Evolutionary conservation across 202 grass and related monocot genomes (phyloP).

Genomic region (Elaeis oleifera): DNA sequence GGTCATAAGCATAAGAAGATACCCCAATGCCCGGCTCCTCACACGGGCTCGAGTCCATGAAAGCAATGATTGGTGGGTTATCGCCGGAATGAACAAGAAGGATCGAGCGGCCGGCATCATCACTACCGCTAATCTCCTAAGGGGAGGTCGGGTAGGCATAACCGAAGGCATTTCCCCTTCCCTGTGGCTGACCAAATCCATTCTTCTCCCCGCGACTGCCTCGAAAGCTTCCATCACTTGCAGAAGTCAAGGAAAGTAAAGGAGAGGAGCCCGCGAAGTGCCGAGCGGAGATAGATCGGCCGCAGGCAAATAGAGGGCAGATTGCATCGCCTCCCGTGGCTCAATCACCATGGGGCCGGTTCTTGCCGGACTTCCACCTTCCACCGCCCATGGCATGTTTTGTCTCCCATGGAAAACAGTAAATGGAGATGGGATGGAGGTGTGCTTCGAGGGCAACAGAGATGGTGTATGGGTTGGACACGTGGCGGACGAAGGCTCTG

Average conservation of each 20-base stretch:
- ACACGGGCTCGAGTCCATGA: neutral
- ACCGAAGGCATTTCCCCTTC: neutral
- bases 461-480: no score
- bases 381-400: neutral
- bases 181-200: neutral
- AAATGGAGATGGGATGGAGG: no score
- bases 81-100: neutral
- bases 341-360: no score
- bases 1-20: slow-evolving; percentile 12
- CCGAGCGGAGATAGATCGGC: no score
- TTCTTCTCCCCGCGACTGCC: neutral
- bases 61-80: neutral
- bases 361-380: neutral
- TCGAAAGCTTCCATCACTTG: neutral
- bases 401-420: no score
- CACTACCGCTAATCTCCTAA: no score
- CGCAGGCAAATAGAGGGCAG: no score
- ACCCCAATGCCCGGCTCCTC: neutral
- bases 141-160: neutral
- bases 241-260: no score
- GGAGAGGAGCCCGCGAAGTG: no score
- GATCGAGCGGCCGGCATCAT: neutral
- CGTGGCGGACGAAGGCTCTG: no score
- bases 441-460: no score
- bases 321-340: no score